Base-by-base conservation (phyloP, 352 stramenopile genomes). In the Bremia lactucae region DNA sequence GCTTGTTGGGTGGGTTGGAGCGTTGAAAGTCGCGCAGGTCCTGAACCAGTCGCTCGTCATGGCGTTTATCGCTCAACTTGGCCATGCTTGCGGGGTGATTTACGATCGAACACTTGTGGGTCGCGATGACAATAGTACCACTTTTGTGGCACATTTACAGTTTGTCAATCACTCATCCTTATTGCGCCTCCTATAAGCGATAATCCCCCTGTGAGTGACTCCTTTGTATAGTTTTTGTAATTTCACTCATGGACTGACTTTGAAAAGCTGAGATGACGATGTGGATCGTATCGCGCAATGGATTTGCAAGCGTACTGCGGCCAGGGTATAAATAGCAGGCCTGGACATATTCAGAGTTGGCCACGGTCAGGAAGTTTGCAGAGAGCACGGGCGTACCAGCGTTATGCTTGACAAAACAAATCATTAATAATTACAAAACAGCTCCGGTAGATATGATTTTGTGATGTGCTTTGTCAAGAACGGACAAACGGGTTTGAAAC, bases 391-490 rank as follows among this genome's bases (percentile, higher is more conserved):
- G 69, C 18, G 58, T 89, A 4, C 76, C 77, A 0, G 73, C 77
- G 24, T 51, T 94, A 0, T 91, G 91, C 49, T 44, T 88, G 19
- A 67, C 57, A 69, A 26, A 66, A 76, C 29, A 65, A 68, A 15
- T 26, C 55, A 15, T 56, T 88, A 7, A 46, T 25, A 5, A 73
- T 94, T 19, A 59, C 49, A 34, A 93, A 23, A 54, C 55, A 1
- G 78, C 75, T 0, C 76, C 76, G 23, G 76, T 41, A 63, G 58
- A 1, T 63, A 46, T 10, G 52, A 29, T 10, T 69, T 39, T 16
- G 62, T 90, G 48, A 87, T 90, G 78, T 94, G 90, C 59, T 94
- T 91, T 54, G 77, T 94, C 44, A 94, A 94, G 60, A 90, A 90
- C 44, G 80, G 75, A 0, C 71, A 86, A 36, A 62, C 78, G 10